These are phyloP conservation scores for Verticillium tricorpus DNA, from an alignment of 2,329 filamentous ascomycete genomes.

Conservation along the genomic window DNA sequence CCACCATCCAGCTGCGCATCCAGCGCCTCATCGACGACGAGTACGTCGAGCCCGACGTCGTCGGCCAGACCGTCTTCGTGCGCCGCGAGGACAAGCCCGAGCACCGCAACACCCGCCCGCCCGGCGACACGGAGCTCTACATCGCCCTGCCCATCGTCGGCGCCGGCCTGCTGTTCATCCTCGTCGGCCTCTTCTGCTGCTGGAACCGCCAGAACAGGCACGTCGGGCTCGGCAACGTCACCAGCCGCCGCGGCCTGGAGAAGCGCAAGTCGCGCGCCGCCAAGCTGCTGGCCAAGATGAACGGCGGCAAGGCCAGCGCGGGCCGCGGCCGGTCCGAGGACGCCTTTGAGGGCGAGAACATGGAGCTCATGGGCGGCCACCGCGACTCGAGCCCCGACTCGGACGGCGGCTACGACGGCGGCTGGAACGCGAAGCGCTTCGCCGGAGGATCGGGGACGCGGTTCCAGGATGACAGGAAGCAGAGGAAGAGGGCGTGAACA, in stretches of 20 bases:
- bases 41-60: conserved; percentile 27
- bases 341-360: background rate
- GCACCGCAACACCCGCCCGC: conserved; percentile 21
- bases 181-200: conserved; percentile 48
- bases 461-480: background rate
- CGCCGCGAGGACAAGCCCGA: conserved; percentile 27
- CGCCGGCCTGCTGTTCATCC: conserved; percentile 39
- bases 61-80: conserved; percentile 38
- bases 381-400: background rate
- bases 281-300: background rate
- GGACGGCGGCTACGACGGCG: background rate
- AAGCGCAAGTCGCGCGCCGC: conserved; percentile 28
- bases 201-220: conserved; percentile 48
- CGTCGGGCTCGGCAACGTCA: conserved; percentile 48
- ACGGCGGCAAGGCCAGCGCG: background rate
- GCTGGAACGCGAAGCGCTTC: background rate
- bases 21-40: conserved; percentile 27
- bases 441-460: background rate
- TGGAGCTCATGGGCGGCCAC: background rate
- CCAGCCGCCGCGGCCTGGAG: conserved; percentile 44
- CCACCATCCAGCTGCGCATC: conserved; percentile 21
- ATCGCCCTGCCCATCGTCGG: conserved; percentile 52
- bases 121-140: conserved; percentile 37
- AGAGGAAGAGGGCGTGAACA: background rate
- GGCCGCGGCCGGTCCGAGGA: background rate